These are phyloP conservation scores for Linnemannia schmuckeri DNA, from an alignment of 192 early-diverging fungal species.

Conservation along the genomic window DNA sequence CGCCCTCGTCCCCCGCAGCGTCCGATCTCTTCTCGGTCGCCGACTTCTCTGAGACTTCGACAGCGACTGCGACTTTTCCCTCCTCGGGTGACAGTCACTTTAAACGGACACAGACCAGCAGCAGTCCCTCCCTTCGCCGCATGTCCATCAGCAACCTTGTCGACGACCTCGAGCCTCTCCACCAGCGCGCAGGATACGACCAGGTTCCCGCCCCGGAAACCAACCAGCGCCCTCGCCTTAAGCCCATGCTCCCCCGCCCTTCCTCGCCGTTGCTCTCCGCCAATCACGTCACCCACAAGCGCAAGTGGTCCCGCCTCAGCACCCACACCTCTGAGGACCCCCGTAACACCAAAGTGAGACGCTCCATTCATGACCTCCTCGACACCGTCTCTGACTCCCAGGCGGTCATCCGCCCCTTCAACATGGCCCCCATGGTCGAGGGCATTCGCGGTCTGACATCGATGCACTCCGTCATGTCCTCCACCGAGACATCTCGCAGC, in stretches of 20 bases:
- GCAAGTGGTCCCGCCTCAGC: slow-evolving; percentile 57
- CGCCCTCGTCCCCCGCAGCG: slow-evolving; percentile 33
- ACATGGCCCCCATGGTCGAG: slow-evolving; percentile 31
- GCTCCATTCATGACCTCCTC: slow-evolving; percentile 32
- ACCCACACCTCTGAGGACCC: slow-evolving; percentile 32
- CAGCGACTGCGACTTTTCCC: not conserved
- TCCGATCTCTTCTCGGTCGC: slow-evolving; percentile 7
- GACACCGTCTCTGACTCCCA: not conserved
- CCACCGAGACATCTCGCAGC: slow-evolving; percentile 49
- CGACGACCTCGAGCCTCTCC: slow-evolving; percentile 29
- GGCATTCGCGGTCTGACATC: slow-evolving; percentile 15
- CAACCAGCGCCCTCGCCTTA: slow-evolving; percentile 26
- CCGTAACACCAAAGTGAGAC: slow-evolving; percentile 49
- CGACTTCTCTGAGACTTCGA: not conserved
- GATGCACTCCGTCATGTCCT: not conserved
- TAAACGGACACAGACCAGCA: slow-evolving; percentile 47
- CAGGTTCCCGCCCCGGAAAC: slow-evolving; percentile 4
- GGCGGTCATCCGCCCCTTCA: slow-evolving; percentile 12
- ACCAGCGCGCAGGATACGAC: not conserved
- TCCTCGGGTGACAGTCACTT: slow-evolving; percentile 31
- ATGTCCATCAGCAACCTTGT: slow-evolving; percentile 57
- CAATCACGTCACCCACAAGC: slow-evolving; percentile 47
- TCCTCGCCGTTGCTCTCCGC: slow-evolving; percentile 27
- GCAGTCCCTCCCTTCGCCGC: slow-evolving; percentile 24
- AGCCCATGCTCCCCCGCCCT: slow-evolving; percentile 35